phyloP scores from a whole-genome alignment of 805 yeast genomes.

The Candida suzukii region DNA sequence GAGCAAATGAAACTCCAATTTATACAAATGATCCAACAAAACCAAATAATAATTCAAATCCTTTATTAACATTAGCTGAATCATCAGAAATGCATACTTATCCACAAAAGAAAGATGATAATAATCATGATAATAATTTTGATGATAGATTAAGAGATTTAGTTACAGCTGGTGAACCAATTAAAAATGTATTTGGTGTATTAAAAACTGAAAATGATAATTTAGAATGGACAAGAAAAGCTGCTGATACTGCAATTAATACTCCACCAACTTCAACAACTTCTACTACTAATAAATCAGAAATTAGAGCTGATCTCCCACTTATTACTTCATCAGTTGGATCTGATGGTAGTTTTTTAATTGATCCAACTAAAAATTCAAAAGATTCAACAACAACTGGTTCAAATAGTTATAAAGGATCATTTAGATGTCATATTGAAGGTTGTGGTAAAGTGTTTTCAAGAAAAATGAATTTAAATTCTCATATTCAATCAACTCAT shows the following conservation, averaged over 20 bases:
- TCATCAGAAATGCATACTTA: conserved; percentile 6
- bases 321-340: no score
- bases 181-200: background rate
- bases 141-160: background rate
- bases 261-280: background rate
- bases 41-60: conserved; percentile 12
- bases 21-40: conserved; percentile 1
- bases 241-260: conserved; percentile 17
- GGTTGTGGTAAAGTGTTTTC: conserved; percentile 25
- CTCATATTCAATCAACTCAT: conserved; percentile 27
- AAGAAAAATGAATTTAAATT: conserved; percentile 25
- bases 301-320: no score
- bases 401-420: conserved; percentile 5
- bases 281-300: no score
- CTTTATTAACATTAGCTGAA: conserved; percentile 23
- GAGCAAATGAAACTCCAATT: background rate
- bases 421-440: conserved; percentile 18
- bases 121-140: background rate
- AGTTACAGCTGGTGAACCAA: background rate
- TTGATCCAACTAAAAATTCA: background rate
- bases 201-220: conserved; percentile 1
- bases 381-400: background rate
- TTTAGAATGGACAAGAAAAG: conserved; percentile 18
- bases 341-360: background rate
- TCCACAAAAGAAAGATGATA: background rate